phyloP scores from a whole-genome alignment of 164 flowering plant genomes.

The Sedum album region DNA sequence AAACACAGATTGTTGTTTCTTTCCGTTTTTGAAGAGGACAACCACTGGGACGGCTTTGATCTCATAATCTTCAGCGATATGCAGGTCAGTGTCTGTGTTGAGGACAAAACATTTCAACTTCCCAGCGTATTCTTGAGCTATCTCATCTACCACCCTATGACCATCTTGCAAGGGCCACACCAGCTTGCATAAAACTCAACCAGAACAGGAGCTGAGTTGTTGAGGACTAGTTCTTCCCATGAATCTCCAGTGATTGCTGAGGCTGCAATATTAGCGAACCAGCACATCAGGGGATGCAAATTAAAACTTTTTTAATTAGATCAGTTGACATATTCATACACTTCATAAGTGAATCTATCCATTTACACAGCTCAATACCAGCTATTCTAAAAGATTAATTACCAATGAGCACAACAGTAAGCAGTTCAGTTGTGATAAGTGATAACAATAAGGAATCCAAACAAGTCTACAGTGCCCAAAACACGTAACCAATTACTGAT shows the following conservation, averaged over 20 bases:
- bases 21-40: conserved; percentile 69
- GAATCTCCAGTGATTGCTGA: conserved; percentile 47
- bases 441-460: too few relatives aligned
- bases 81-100: conserved; percentile 48
- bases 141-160: conserved; percentile 76
- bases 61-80: conserved; percentile 53
- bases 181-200: conserved; percentile 86
- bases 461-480: not conserved
- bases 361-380: not conserved
- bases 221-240: conserved; percentile 56
- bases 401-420: too few relatives aligned
- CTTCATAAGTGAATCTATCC: not conserved
- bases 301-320: not conserved
- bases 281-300: not conserved
- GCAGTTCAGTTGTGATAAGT: too few relatives aligned
- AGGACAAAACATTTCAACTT: conserved; percentile 55
- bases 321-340: too few relatives aligned
- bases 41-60: conserved; percentile 81
- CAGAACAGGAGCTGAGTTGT: conserved; percentile 59
- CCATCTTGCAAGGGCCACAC: conserved; percentile 98
- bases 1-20: conserved; percentile 46
- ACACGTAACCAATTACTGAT: not conserved
- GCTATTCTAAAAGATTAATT: not conserved
- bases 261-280: conserved; percentile 40
- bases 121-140: conserved; percentile 63